Conservation (phyloP, 768 basidiomycete species). For the Cystofilobasidium bisporidii region DNA sequence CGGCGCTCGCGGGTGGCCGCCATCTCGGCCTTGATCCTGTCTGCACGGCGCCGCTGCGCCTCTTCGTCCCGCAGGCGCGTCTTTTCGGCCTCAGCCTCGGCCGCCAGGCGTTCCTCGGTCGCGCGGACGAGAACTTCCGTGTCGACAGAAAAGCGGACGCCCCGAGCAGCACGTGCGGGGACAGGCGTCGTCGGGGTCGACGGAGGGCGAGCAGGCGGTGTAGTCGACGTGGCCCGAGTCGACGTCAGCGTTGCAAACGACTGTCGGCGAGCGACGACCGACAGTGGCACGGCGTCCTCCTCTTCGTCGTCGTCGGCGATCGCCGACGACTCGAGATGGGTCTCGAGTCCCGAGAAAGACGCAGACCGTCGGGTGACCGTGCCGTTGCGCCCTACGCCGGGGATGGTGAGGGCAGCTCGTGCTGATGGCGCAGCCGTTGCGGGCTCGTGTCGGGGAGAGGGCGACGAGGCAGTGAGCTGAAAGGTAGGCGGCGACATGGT, state of each 20-base stretch:
- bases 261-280: constrained; percentile 4
- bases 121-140: constrained; percentile 1
- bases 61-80: constrained; percentile 12
- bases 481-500: no score
- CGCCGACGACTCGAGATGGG: background rate
- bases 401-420: background rate
- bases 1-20: constrained; percentile 15
- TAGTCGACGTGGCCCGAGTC: background rate
- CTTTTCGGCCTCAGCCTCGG: constrained; percentile 14
- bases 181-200: background rate
- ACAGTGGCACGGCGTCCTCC: constrained; percentile 19
- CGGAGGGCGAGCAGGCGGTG: background rate
- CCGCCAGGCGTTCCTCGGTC: constrained; percentile 2
- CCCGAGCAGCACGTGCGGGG: constrained; percentile 1
- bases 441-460: no score
- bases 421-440: no score
- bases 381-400: background rate
- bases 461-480: no score
- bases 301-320: constrained; percentile 11
- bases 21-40: constrained; percentile 16
- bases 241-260: background rate
- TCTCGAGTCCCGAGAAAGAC: background rate
- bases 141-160: constrained; percentile 17
- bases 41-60: no score
- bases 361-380: background rate